Percentiles rank a stretch among this genome's conserved stretches.
These are phyloP conservation scores for Zygosaccharomyces sapae DNA, from an alignment of 1,139 yeast species.

Conservation along the genomic window DNA sequence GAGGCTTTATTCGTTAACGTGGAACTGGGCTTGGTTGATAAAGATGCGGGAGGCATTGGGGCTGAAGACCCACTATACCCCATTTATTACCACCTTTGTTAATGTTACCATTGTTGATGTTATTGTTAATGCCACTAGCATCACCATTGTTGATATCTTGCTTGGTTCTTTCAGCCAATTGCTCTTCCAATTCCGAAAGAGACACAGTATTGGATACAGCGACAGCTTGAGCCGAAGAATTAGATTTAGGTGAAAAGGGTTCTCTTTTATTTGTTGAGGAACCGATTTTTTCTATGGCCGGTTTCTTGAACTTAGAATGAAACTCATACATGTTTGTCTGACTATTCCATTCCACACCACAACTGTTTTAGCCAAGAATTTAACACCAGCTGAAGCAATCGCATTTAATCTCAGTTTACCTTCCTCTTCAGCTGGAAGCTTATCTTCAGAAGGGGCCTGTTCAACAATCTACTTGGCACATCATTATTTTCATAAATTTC, in stretches of 20 bases:
- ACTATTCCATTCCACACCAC: conserved; percentile 36
- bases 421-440: conserved; percentile 35
- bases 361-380: conserved; percentile 35
- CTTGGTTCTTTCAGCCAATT: conserved; percentile 6
- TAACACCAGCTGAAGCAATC: conserved; percentile 38
- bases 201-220: conserved; percentile 2
- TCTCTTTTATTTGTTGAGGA: neutral
- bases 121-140: no score
- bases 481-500: conserved; percentile 35
- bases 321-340: conserved; percentile 13
- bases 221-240: neutral
- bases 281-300: neutral
- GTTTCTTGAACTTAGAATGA: conserved; percentile 1
- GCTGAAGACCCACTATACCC: conserved; percentile 35
- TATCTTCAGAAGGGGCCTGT: conserved; percentile 24
- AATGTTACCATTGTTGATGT: neutral
- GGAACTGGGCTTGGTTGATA: conserved; percentile 28
- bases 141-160: conserved; percentile 1
- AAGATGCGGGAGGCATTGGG: conserved; percentile 30
- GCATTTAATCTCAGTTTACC: conserved; percentile 38
- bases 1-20: conserved; percentile 8
- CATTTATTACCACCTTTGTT: conserved; percentile 8
- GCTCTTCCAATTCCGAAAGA: conserved; percentile 9
- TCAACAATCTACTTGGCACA: conserved; percentile 32
- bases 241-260: neutral